Conservation (phyloP, 164 flowering plant genomes). For the Malania oleifera region DNA sequence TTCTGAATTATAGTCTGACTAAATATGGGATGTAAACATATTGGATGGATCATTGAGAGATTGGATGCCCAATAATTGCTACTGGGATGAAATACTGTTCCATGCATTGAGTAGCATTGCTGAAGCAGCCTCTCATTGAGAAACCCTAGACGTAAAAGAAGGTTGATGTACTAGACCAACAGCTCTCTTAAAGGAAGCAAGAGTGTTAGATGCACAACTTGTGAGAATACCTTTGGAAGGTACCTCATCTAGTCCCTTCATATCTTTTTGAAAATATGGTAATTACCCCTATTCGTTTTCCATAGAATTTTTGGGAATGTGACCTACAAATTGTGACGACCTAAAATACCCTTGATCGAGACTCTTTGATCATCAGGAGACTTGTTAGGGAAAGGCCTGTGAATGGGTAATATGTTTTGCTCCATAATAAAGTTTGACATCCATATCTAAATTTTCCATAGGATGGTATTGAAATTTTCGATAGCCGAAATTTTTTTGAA, state of each 20-base stretch:
- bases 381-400: conserved; percentile 31
- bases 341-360: conserved; percentile 34
- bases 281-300: conserved; percentile 41
- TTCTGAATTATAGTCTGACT: conserved; percentile 26
- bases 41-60: conserved; percentile 28
- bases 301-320: conserved; percentile 21
- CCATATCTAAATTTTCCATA: conserved; percentile 68
- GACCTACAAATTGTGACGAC: conserved; percentile 37
- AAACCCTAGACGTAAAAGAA: conserved; percentile 21
- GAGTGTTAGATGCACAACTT: conserved; percentile 22
- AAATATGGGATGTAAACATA: conserved; percentile 25
- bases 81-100: conserved; percentile 44
- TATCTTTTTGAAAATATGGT: conserved; percentile 36
- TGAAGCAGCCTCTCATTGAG: conserved; percentile 40
- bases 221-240: conserved; percentile 28
- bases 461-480: conserved; percentile 87
- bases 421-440: conserved; percentile 36
- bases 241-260: conserved; percentile 27
- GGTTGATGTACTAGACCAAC: conserved; percentile 32
- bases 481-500: conserved; percentile 23
- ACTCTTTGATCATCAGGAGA: conserved; percentile 24
- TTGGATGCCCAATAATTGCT: conserved; percentile 20
- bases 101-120: conserved; percentile 35
- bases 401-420: conserved; percentile 25
- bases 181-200: conserved; percentile 36